Conservation (phyloP, 2,329 filamentous ascomycete genomes). For the Penicillium sp. region DNA sequence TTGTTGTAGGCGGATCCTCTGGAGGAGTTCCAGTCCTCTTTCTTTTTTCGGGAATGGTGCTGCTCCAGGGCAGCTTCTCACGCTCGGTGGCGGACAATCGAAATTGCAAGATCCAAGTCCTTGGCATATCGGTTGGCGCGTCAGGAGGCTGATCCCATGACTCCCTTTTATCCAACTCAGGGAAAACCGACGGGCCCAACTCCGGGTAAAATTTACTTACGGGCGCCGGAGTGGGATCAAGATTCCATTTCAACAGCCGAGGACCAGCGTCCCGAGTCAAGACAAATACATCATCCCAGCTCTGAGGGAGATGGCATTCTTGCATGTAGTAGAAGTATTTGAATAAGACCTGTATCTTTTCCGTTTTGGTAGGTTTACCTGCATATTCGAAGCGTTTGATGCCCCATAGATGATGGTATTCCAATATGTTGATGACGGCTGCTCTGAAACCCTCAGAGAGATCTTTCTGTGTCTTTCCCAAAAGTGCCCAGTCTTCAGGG, state of each 20-base stretch:
- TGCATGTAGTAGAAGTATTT: constrained; percentile 28
- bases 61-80: not conserved
- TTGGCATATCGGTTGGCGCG: not conserved
- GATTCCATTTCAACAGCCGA: constrained; percentile 24
- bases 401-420: constrained; percentile 27
- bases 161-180: not conserved
- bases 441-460: not conserved
- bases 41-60: not conserved
- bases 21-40: not conserved
- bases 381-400: constrained; percentile 11
- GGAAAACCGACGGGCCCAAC: not conserved
- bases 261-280: constrained; percentile 28
- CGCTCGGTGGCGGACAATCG: not conserved
- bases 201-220: constrained; percentile 5
- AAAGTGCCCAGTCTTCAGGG: constrained; percentile 9
- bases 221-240: constrained; percentile 1
- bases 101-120: not conserved
- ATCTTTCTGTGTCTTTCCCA: not conserved
- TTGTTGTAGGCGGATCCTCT: not conserved
- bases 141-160: not conserved
- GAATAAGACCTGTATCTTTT: constrained; percentile 10
- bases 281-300: constrained; percentile 14
- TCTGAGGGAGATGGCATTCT: constrained; percentile 16
- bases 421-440: constrained; percentile 1
- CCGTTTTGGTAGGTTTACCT: not conserved